These are phyloP conservation scores for Irpex sp. DNA, from an alignment of 1,284 basidiomycete genomes.

Conservation along the genomic window DNA sequence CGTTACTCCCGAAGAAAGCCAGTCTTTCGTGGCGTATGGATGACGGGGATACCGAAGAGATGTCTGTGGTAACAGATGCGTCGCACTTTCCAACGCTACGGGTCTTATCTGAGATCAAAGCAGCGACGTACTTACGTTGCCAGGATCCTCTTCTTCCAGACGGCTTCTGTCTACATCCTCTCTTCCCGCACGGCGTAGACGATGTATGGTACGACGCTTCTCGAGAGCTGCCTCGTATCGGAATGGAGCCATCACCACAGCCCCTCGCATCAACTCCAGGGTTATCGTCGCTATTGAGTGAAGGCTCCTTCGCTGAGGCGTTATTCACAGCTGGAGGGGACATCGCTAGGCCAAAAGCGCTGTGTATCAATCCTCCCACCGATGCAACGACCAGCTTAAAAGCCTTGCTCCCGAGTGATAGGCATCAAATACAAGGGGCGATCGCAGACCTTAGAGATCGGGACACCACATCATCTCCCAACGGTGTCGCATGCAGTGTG, in stretches of 20 bases:
- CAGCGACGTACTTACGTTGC: not conserved
- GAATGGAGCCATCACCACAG: slow-evolving; percentile 8
- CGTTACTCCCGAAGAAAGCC: not conserved
- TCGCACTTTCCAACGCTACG: not conserved
- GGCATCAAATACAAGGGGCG: not conserved
- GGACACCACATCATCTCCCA: slow-evolving; percentile 3
- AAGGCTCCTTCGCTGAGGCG: not conserved
- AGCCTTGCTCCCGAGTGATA: not conserved
- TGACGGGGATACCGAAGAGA: not conserved
- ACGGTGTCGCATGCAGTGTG: not conserved
- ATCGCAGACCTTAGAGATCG: not conserved
- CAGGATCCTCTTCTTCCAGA: not conserved
- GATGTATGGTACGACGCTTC: slow-evolving; percentile 14
- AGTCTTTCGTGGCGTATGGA: not conserved
- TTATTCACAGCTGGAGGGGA: not conserved
- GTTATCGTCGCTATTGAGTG: not conserved
- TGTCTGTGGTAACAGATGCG: not conserved
- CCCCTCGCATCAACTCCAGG: not conserved
- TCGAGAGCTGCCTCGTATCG: slow-evolving; percentile 13
- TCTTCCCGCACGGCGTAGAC: slow-evolving; percentile 9
- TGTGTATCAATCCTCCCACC: slow-evolving; percentile 3
- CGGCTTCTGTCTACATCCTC: not conserved
- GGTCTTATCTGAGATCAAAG: not conserved
- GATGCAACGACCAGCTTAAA: not conserved
- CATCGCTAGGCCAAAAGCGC: slow-evolving; percentile 1